Percentiles rank a stretch among this genome's conserved stretches.
These are phyloP conservation scores for Posidonia oceanica DNA, from an alignment of 116 monocot genomes.

Conservation along the genomic window DNA sequence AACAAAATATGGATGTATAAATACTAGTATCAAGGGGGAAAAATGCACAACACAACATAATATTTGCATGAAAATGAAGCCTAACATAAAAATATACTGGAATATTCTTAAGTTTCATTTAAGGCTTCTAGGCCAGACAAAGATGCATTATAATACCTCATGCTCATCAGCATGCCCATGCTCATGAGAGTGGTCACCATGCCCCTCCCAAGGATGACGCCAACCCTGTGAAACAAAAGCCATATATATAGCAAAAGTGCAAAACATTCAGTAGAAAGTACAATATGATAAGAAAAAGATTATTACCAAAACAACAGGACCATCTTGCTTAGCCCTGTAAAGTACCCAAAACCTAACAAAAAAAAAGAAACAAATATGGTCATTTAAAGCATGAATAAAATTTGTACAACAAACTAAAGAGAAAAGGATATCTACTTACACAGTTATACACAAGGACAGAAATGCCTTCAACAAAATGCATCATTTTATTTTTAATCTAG, in stretches of 20 bases:
- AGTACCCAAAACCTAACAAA: constrained; percentile 62
- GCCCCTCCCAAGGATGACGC: constrained; percentile 98
- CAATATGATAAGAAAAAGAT: not conserved
- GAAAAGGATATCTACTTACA: not conserved
- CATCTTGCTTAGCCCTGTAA: constrained; percentile 77
- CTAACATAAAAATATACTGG: no score
- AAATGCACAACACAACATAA: no score
- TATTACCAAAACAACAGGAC: constrained; percentile 62
- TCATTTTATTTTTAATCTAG: no score
- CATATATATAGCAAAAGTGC: not conserved
- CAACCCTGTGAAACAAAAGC: constrained; percentile 44
- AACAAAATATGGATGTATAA: no score
- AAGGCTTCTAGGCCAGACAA: not conserved
- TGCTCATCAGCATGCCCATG: constrained; percentile 34
- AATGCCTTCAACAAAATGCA: not conserved
- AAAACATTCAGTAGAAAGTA: not conserved
- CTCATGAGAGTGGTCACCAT: constrained; percentile 60
- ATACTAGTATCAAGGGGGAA: no score
- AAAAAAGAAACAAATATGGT: constrained; percentile 4
- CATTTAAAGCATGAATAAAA: not conserved
- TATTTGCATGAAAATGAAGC: no score
- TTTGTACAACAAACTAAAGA: not conserved
- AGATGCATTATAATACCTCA: constrained; percentile 27
- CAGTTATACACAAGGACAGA: not conserved
- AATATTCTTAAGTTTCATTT: not conserved